Evolutionary conservation across 352 stramenopile species (phyloP), one percentile per base, ranked within the genome.

Genomic region (Globisporangium megalacanthum): DNA sequence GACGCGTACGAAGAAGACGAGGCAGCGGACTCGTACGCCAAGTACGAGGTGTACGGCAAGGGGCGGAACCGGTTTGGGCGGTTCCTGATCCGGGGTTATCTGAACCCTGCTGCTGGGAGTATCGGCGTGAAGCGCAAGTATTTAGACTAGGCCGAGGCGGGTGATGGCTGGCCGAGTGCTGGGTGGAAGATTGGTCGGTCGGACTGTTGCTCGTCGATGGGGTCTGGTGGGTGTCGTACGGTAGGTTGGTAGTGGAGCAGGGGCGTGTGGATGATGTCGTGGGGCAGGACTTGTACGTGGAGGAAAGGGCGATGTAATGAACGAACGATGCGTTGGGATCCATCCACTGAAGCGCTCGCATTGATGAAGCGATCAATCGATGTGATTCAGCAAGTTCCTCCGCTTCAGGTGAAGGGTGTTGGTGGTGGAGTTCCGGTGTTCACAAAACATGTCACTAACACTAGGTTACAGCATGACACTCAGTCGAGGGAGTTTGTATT

Each of bases 61-160:
- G 80, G 80, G 25, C 77, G 76, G 56, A 91, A 91, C 52, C 72
- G 61, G 41, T 91, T 74, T 45, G 80, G 80, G 0, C 56, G 61
- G n/a, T 91, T 91, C 56, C 66, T 91, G 6, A 85, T 91, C 49
- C 72, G 67, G 60, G 80, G 80, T 17, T 89, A 84, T 46, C 48
- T 81, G 29, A 85, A 83, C 48, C 64, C 66, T 9, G 65, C 68
- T 47, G 69, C 64, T 17, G 69, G 75, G 6, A 65, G 60, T 13
- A 76, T 91, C 45, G 68, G 51, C 0, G 72, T 91, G 49, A 80
- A 79, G 15, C 68, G 80, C 22, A 67, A 67, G 45, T 90, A 90
- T 66, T 66, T 87, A 57, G 75, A 88, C 17, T 64, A 57, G 53
- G 31, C 49, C 11, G 11, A 11, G 50, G 20, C 3, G 13, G 42